Conservation (phyloP, 2,329 filamentous ascomycete species). For the Colletotrichum destructivum region DNA sequence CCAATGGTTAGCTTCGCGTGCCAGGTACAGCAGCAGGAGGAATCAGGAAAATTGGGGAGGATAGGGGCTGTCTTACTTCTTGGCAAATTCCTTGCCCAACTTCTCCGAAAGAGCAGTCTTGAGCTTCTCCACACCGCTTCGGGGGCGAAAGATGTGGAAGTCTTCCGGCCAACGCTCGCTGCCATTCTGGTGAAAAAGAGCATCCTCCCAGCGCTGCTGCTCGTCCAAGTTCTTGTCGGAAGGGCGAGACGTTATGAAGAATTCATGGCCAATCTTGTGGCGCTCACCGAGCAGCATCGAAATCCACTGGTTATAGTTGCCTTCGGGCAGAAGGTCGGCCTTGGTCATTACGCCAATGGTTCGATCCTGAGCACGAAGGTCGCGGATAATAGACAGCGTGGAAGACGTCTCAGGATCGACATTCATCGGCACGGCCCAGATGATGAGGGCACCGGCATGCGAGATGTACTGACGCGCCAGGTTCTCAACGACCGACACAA, state of each 20-base stretch:
- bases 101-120: conserved; percentile 67
- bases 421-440: conserved; percentile 85
- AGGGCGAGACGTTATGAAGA: conserved; percentile 82
- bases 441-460: conserved; percentile 79
- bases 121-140: conserved; percentile 69
- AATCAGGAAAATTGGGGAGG: not conserved
- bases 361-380: conserved; percentile 68
- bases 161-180: conserved; percentile 62
- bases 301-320: conserved; percentile 70
- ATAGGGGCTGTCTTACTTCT: conserved; percentile 58
- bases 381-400: conserved; percentile 75
- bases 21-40: not conserved
- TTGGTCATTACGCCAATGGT: conserved; percentile 88
- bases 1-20: not conserved
- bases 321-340: conserved; percentile 78
- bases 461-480: conserved; percentile 79
- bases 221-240: conserved; percentile 68
- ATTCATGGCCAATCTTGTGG: conserved; percentile 79
- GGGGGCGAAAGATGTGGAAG: conserved; percentile 63
- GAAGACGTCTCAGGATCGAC: conserved; percentile 83
- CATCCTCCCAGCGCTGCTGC: conserved; percentile 66
- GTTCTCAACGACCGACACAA: conserved; percentile 81
- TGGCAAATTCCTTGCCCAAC: conserved; percentile 68
- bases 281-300: conserved; percentile 74
- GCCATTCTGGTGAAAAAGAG: conserved; percentile 62